phyloP scores from a whole-genome alignment of 164 flowering plant genomes.

The Hamamelis virginiana region DNA sequence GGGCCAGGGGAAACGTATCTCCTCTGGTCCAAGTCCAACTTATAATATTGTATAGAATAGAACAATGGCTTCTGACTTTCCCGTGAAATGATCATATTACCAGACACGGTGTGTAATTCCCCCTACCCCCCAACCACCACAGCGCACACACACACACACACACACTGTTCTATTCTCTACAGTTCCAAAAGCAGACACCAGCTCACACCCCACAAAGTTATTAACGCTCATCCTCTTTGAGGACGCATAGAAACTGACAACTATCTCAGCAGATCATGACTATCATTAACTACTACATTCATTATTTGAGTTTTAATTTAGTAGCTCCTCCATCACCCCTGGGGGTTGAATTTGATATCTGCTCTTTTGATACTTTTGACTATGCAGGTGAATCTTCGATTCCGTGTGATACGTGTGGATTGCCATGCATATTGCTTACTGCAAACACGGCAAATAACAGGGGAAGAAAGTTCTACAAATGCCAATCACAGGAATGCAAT shows the following conservation, averaged over 20 bases:
- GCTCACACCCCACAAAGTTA: not conserved
- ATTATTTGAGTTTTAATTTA: not conserved
- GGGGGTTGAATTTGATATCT: conserved; percentile 4
- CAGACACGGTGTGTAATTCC: too few species aligned
- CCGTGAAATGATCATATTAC: too few species aligned
- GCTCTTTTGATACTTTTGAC: conserved; percentile 5
- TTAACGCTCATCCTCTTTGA: not conserved
- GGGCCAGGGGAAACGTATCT: too few species aligned
- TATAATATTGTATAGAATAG: too few species aligned
- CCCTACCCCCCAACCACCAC: too few species aligned
- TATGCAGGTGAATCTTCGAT: conserved; percentile 64
- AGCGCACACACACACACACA: too few species aligned
- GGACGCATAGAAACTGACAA: not conserved
- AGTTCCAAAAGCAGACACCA: not conserved
- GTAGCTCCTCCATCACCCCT: not conserved
- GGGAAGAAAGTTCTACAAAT: conserved; percentile 88
- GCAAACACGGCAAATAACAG: conserved; percentile 85
- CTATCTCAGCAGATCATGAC: not conserved
- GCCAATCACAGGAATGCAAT: conserved; percentile 77
- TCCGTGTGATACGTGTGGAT: conserved; percentile 66
- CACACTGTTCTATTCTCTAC: not conserved
- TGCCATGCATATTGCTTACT: conserved; percentile 62
- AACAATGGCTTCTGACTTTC: too few species aligned
- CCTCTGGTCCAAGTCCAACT: too few species aligned
- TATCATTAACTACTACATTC: not conserved